Conservation (phyloP, 2,329 filamentous ascomycete species). For the Blumeria hordei region DNA sequence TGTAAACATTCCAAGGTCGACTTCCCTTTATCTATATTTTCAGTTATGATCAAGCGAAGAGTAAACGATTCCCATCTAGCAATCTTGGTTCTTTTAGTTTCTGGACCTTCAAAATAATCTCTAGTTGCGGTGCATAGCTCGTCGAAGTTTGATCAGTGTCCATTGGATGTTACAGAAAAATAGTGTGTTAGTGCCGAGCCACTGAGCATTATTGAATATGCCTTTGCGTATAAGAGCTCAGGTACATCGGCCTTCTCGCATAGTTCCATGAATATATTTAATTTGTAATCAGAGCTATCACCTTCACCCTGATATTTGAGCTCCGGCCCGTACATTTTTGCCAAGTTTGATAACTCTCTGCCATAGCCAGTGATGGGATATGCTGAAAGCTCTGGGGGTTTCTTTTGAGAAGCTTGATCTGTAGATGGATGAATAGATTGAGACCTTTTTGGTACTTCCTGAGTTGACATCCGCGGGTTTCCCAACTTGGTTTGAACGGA, state of each 20-base stretch:
- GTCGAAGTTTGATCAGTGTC: not conserved
- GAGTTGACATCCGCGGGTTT: too few relatives aligned
- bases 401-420: too few relatives aligned
- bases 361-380: not conserved
- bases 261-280: not conserved
- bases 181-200: not conserved
- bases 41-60: not conserved
- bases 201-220: not conserved
- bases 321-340: not conserved
- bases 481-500: too few relatives aligned
- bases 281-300: not conserved
- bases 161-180: not conserved
- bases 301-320: not conserved
- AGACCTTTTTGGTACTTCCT: too few relatives aligned
- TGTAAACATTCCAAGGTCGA: not conserved
- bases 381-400: too few relatives aligned
- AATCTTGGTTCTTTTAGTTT: not conserved
- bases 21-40: not conserved
- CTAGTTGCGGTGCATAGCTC: not conserved
- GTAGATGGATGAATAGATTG: too few relatives aligned
- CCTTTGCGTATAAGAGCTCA: not conserved
- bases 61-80: not conserved
- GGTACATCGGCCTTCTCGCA: not conserved
- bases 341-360: not conserved
- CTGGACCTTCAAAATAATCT: not conserved